phyloP scores from a whole-genome alignment of 148 eudicot species.

The Diospyros lotus region DNA sequence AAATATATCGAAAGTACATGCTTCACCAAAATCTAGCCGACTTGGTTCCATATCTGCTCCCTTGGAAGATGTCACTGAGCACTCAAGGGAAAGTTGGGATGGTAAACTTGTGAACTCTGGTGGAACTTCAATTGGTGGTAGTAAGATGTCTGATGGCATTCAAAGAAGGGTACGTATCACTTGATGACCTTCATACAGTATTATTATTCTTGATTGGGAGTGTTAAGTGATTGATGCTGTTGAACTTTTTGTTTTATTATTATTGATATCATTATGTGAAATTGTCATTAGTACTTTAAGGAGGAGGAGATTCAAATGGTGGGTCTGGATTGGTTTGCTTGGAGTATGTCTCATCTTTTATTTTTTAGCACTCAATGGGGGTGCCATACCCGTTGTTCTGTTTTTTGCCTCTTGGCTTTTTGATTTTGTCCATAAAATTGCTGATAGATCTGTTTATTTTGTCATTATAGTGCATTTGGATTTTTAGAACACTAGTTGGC shows the following conservation, averaged over 20 bases:
- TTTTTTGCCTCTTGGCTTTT: too few relatives aligned
- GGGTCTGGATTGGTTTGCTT: background rate
- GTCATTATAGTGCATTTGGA: too few relatives aligned
- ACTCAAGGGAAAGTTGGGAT: conserved; percentile 53
- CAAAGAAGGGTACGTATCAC: conserved; percentile 50
- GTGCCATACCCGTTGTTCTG: too few relatives aligned
- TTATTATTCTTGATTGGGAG: background rate
- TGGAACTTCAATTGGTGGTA: conserved; percentile 40
- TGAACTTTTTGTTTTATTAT: background rate
- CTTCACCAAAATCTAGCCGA: conserved; percentile 45
- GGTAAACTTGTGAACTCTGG: conserved; percentile 35
- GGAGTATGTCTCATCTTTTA: background rate
- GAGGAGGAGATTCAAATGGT: background rate
- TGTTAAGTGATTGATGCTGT: background rate
- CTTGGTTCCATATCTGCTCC: conserved; percentile 36
- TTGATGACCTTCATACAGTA: background rate
- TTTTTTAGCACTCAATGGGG: background rate
- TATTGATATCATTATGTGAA: background rate
- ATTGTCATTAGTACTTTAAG: background rate
- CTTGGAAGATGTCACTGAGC: conserved; percentile 47
- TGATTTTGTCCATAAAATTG: too few relatives aligned
- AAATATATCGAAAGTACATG: conserved; percentile 52
- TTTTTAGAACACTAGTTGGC: too few relatives aligned
- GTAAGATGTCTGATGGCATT: conserved; percentile 76
- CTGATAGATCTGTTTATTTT: too few relatives aligned